A percentile compares a stretch with the other conserved stretches of the same genome.
phyloP scores from a whole-genome alignment of 352 stramenopile species.

The Pythium monospermum region DNA sequence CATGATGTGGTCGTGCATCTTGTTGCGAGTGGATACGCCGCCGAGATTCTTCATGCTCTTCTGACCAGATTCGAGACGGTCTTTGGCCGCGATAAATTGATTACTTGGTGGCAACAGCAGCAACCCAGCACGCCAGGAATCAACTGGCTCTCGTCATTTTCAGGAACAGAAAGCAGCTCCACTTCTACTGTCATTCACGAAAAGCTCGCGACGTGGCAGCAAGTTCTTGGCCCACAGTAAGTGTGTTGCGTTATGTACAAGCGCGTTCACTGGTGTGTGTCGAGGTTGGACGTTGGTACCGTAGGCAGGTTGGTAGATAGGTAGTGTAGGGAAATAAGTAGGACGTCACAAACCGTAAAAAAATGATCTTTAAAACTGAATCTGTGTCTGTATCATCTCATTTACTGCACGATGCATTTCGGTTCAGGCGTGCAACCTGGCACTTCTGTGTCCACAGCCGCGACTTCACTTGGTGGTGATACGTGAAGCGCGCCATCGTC shows the following conservation, averaged over 20 bases:
- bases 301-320: constrained; percentile 6
- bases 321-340: too few relatives aligned
- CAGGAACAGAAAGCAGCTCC: too few relatives aligned
- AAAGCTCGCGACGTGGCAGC: constrained; percentile 9
- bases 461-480: constrained; percentile 60
- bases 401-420: constrained; percentile 34
- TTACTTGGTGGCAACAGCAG: constrained; percentile 51
- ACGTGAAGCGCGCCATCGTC: constrained; percentile 34
- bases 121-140: too few relatives aligned
- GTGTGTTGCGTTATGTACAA: too few relatives aligned
- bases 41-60: constrained; percentile 47
- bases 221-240: constrained; percentile 2
- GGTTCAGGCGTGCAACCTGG: constrained; percentile 71
- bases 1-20: constrained; percentile 36
- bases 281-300: too few relatives aligned
- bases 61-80: constrained; percentile 28
- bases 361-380: too few relatives aligned
- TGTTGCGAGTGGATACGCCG: constrained; percentile 34
- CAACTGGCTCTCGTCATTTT: constrained; percentile 17
- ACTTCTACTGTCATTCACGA: too few relatives aligned
- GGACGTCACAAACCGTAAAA: too few relatives aligned
- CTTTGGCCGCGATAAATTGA: constrained; percentile 30
- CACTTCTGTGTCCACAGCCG: constrained; percentile 84
- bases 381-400: too few relatives aligned
- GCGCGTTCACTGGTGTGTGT: too few relatives aligned